Evolutionary conservation across 1,139 yeast species (phyloP).

Genomic region (Keqinozyma sinolaborantium): DNA sequence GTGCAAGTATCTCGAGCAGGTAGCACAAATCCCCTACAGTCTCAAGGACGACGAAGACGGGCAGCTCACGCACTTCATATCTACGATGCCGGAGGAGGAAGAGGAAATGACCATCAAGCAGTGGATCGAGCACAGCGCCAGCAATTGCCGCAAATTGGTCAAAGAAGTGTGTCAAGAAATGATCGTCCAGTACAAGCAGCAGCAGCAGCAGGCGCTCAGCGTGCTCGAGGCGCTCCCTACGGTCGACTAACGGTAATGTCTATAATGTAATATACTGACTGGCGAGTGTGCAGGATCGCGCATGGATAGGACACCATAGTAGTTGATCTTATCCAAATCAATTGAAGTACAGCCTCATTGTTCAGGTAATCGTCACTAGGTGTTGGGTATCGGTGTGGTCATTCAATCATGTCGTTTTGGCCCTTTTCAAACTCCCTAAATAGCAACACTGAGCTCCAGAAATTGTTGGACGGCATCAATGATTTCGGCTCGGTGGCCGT

Average conservation of each 20-base stretch:
- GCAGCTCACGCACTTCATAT: constrained; percentile 56
- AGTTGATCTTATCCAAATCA: too few species aligned
- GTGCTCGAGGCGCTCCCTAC: constrained; percentile 23
- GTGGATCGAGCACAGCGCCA: constrained; percentile 61
- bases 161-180: constrained; percentile 45
- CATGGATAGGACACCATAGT: too few species aligned
- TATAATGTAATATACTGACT: background rate
- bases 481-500: constrained; percentile 33
- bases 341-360: too few species aligned
- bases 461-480: constrained; percentile 36
- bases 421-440: constrained; percentile 42
- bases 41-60: constrained; percentile 62
- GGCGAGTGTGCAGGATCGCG: too few species aligned
- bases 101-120: constrained; percentile 64
- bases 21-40: constrained; percentile 22
- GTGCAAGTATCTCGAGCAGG: constrained; percentile 24
- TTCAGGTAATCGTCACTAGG: too few species aligned
- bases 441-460: constrained; percentile 39
- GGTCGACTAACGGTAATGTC: constrained; percentile 11
- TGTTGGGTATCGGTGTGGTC: too few species aligned
- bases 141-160: constrained; percentile 30
- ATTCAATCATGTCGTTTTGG: constrained; percentile 49
- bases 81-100: constrained; percentile 68
- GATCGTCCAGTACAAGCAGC: constrained; percentile 39
- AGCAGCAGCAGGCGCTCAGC: constrained; percentile 40